Conservation (phyloP, 2,329 filamentous ascomycete species). For the Anisogramma anomala region DNA sequence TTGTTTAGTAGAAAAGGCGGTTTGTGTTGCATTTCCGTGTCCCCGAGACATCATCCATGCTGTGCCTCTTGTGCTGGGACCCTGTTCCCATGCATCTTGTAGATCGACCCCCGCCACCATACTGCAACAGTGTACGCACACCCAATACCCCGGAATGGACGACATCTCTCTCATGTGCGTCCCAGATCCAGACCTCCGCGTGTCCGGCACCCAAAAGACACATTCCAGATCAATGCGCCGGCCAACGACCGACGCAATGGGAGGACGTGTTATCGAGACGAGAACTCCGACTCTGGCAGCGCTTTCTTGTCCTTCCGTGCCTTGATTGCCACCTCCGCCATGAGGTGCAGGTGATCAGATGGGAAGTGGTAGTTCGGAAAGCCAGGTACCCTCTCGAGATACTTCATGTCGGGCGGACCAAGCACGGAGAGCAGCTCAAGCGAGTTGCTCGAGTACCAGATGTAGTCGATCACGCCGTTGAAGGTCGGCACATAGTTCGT, state of each 20-base stretch:
- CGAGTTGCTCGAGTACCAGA: constrained; percentile 92
- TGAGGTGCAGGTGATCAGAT: constrained; percentile 80
- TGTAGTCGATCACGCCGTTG: constrained; percentile 85
- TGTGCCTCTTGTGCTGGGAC: neutral
- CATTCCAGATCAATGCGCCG: constrained; percentile 9
- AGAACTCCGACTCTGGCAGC: constrained; percentile 49
- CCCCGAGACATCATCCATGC: neutral
- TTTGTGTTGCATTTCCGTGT: neutral
- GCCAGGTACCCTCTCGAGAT: constrained; percentile 75
- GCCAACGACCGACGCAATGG: constrained; percentile 3
- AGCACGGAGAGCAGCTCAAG: constrained; percentile 75
- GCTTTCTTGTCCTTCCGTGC: constrained; percentile 70
- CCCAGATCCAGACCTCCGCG: constrained; percentile 15
- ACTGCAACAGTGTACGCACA: neutral
- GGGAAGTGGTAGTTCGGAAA: constrained; percentile 95
- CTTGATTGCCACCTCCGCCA: constrained; percentile 84
- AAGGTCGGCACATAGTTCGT: constrained; percentile 98
- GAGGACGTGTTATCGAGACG: constrained; percentile 16
- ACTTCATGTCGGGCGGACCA: constrained; percentile 74
- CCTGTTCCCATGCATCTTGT: constrained; percentile 3
- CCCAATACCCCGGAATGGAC: constrained; percentile 1
- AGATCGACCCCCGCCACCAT: constrained; percentile 1
- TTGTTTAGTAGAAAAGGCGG: constrained; percentile 5
- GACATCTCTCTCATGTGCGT: constrained; percentile 6
- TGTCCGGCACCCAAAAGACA: constrained; percentile 13